Base-by-base conservation (phyloP, 306 rosid species). In the Adenanthera pavonina region DNA sequence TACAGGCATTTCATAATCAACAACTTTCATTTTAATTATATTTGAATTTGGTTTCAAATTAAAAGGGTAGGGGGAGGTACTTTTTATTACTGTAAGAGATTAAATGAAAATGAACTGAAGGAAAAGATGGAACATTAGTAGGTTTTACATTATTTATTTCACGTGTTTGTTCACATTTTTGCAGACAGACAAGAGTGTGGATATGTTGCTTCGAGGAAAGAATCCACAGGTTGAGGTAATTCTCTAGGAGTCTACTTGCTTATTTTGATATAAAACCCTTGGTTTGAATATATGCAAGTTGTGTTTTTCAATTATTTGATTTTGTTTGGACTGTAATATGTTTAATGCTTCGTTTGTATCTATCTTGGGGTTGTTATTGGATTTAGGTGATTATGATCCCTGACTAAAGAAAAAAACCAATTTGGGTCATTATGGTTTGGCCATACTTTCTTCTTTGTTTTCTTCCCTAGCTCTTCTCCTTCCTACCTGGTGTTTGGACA, bases 141-240 rank as follows among this genome's bases (percentile, higher is more conserved):
- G 41, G 54, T 51, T 74, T 76, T 57, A 12, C 78, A 59, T 36
- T 72, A 35, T 65, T 78, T 57, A 59, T 78, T 48, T 81, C 70
- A 12, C 20, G 38, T 83, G 6, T 48, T 30, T 2, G 30, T 8
- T 68, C 56, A 56, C 72, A 57, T 72, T 84, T 25, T 53, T 72
- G 77, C 89, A 91, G 95, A 91, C 90, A 35, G 88, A 89, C 75
- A 91, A 89, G 84, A 89, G 95, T 69, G 90, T 91, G 69, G 95
- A 91, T 83, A 79, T 89, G 80, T 72, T 91, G 88, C 95, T 91
- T 46, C 84, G 81, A 25, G 89, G 90, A 17, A 81, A 77, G 82
- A 53, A 1, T 83, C 93, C 95, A 49, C 92, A 86, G 78, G 93
- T 89, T 61, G 93, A 91, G 95, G 95, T 91, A 89, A 81, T 83